These are phyloP conservation scores for Coniferiporia weirii DNA, from an alignment of 1,284 basidiomycete species.

Conservation along the genomic window DNA sequence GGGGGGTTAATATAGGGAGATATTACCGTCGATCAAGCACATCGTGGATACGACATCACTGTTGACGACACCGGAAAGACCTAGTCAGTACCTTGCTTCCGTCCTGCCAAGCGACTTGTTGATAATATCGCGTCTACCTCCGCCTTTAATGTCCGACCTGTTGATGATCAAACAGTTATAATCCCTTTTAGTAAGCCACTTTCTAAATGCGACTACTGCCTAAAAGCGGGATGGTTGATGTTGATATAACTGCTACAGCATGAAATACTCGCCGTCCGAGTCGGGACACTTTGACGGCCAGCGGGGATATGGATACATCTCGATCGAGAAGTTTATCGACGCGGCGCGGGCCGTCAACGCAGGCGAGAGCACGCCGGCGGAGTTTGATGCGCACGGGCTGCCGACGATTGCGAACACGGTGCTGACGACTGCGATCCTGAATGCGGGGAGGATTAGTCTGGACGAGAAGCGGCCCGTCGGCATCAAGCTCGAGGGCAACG, in stretches of 20 bases:
- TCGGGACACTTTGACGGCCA: slow-evolving; percentile 91
- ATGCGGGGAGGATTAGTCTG: slow-evolving; percentile 84
- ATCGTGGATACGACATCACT: slow-evolving; percentile 86
- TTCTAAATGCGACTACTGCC: background rate
- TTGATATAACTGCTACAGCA: slow-evolving; percentile 39
- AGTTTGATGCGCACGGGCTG: slow-evolving; percentile 76
- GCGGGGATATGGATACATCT: slow-evolving; percentile 86
- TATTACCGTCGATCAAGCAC: slow-evolving; percentile 87
- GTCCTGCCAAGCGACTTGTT: background rate
- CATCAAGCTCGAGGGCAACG: slow-evolving; percentile 61
- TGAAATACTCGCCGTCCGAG: slow-evolving; percentile 91
- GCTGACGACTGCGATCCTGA: slow-evolving; percentile 85
- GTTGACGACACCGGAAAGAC: slow-evolving; percentile 78
- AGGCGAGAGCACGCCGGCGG: slow-evolving; percentile 53
- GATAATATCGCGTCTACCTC: slow-evolving; percentile 2
- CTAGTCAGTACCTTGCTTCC: slow-evolving; percentile 35
- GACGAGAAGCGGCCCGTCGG: slow-evolving; percentile 81
- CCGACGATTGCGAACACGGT: slow-evolving; percentile 88
- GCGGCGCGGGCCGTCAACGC: slow-evolving; percentile 75
- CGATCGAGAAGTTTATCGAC: slow-evolving; percentile 89
- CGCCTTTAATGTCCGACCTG: background rate
- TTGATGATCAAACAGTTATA: slow-evolving; percentile 39
- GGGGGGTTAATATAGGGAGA: slow-evolving; percentile 56
- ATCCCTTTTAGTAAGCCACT: slow-evolving; percentile 80
- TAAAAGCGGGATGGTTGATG: background rate